Evolutionary conservation across 2,329 filamentous ascomycete species (phyloP), one percentile per base, ranked within the genome.

Genomic region (Trichoderma polysporum): DNA sequence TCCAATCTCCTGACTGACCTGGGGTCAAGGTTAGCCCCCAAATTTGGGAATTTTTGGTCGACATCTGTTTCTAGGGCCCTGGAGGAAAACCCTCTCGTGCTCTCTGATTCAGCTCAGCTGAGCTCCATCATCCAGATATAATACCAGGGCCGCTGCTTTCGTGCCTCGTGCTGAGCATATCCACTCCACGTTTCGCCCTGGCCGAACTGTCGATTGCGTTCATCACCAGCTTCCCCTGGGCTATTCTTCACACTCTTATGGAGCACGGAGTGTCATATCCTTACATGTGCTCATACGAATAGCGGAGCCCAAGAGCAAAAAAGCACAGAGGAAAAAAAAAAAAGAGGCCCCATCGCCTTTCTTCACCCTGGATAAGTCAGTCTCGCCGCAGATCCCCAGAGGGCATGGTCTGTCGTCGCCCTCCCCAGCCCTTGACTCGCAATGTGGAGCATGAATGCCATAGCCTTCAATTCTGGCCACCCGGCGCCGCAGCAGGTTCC

Each of bases 371-470:
- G 72, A 73, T 70, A 68, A 68, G 71, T 69, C 69, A 68, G 64
- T 53, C 63, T 58, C 50, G 60, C 60, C 56, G 67, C 63, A 60
- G 60, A 69, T 66, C 69, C 69, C 69, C 66, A 71, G 72, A 75
- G 74, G 74, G 73, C 72, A 76, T 72, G 70, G 73, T 72, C 70
- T 69, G 62, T 68, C 71, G 70, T 73, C 69, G 72, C 73, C 73
- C 73, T 75, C 74, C 71, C 71, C 68, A 63, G 70, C 68, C 61
- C 66, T 66, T 69, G 60, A 67, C 56, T 49, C 68, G 68, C 65
- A 59, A 75, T 74, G 72, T 73, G 72, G 73, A 70, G 72, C 66
- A 68, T 73, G 54, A 59, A 61, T 47, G 56, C 67, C 33, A 66
- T 66, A 59, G 67, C 67, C 53, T 56, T 68, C 50, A 62, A 61